Evolutionary conservation across 2,329 filamentous ascomycete species (phyloP), one percentile per base, ranked within the genome.

Genomic region (Acrocalymma vagum): DNA sequence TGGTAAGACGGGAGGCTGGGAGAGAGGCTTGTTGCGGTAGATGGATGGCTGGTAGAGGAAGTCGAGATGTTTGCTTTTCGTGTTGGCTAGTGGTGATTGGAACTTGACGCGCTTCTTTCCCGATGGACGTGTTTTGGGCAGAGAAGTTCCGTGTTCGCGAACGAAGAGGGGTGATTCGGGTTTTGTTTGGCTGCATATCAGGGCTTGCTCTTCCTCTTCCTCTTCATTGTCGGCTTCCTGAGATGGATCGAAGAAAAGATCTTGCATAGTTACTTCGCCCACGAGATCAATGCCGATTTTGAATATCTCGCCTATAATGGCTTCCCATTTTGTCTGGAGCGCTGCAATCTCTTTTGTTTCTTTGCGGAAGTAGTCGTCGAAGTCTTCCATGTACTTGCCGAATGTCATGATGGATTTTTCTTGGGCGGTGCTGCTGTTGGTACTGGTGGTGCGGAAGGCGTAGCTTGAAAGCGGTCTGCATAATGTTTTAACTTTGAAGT

Each of bases 281-380:
- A 69, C 31, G 20, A 45, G 53, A 8, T 24, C 32, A 0, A 51
- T 34, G 6, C 63, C 63, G 4, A 60, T 26, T 30, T 62, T 60
- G 52, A 56, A 65, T 13, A 69, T 62, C 44, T 69, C 62, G 14
- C 56, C 56, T 3, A 62, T 42, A 2, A 60, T 36, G 1, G 15
- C 22, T 32, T 63, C 56, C 65, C 67, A 70, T 20, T 58, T 38
- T 8, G 29, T 44, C 13, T 61, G 50, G 21, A 70, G 27, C 8
- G 29, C 34, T 9, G 41, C 28, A 5, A 69, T 37, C 26, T 57
- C 50, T 13, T 38, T 35, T 13, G 47, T 51, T n/a, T 58, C 51
- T 5, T 46, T 28, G 28, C 39, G 36, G n/a, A 67, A 41, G 9
- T 45, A 28, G 1, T 45, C 36, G n/a, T 47, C 45, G 40, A 63